A percentile compares a stretch with the other conserved stretches of the same genome.
Conservation (phyloP, 1,284 basidiomycete genomes). For the Sanghuangporus weigelae region DNA sequence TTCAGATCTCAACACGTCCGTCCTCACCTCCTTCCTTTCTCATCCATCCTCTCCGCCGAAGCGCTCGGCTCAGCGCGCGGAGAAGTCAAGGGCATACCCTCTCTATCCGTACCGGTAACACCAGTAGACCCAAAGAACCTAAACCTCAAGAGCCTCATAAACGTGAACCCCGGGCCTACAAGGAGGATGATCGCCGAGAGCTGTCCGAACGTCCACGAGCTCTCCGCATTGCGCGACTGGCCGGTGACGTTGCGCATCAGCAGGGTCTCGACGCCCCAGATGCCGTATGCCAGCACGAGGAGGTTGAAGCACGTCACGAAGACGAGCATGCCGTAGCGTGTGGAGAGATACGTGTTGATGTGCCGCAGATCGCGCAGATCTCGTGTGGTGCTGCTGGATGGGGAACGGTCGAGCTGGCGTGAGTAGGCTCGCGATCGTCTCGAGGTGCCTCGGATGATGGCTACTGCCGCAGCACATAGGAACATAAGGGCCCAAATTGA, state of each 20-base stretch:
- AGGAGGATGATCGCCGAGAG: conserved; percentile 15
- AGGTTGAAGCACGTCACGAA: conserved; percentile 16
- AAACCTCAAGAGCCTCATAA: conserved; percentile 7
- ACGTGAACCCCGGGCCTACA: conserved; percentile 13
- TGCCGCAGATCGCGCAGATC: background rate
- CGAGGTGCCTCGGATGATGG: background rate
- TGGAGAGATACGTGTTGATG: background rate
- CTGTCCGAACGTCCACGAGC: conserved; percentile 16
- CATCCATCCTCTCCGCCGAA: background rate
- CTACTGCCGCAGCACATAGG: conserved; percentile 3
- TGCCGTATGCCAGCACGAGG: conserved; percentile 8
- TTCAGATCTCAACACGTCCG: background rate
- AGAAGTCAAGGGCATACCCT: conserved; percentile 5
- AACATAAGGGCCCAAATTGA: conserved; percentile 14
- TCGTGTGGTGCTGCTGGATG: background rate
- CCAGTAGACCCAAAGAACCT: background rate
- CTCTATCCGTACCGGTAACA: background rate
- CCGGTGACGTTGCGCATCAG: conserved; percentile 9
- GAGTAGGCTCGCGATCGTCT: background rate
- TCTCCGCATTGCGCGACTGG: conserved; percentile 3
- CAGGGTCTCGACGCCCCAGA: conserved; percentile 14
- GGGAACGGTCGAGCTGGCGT: background rate
- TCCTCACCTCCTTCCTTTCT: background rate
- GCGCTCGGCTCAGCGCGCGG: background rate
- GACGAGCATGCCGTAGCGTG: background rate